Base-by-base conservation (phyloP, 495 filamentous ascomycete genomes). In the Xylaria acuta region DNA sequence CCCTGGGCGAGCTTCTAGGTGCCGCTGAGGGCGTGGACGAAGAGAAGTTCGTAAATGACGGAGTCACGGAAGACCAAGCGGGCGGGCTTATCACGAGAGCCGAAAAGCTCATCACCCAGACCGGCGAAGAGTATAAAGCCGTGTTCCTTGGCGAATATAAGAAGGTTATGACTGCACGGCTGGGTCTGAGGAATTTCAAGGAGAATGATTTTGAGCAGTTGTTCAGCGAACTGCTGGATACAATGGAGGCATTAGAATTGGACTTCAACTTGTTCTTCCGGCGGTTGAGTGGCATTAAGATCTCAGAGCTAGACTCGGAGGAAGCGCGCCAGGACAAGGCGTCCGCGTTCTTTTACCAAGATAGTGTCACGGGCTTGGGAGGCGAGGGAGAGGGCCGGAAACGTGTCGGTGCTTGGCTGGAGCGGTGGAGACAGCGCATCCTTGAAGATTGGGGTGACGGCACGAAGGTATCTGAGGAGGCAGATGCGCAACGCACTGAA, bases 251-350 rank as follows among this genome's bases (percentile, higher is more conserved):
- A 4, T 80, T 93, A 36, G 90, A 94, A 73, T 81, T 99, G 30
- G 96, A 99, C 79, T 99, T 97, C 83, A 92, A 95, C 76, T 92
- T 94, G 72, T 95, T 95, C 79, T 98, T 98, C 87, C 86, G 96
- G 2, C 88, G 90, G 6, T 83, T 99, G 0, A 89, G 89, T 12
- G 73, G 80, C 5, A 70, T 97, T 20, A 82, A 80, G 4, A 47
- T 94, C 7, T 78, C 82, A 1, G 85, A 90, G 16, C 54, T 97
- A 11, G 86, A 88, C 65, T 91, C 88, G 0, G 85, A 91, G 18
- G 87, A 89, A 25, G 76, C 86, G 69, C 82, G 91, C 60, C 84
- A 83, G 65, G 84, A 89, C 27, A 81, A 82, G 22, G 91, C 93
- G 0, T 81, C 84, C 0, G 77, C 86, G 1, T 97, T 98, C 81